Base-by-base conservation (phyloP, 2,329 filamentous ascomycete genomes). In the Phialophora tarda region DNA sequence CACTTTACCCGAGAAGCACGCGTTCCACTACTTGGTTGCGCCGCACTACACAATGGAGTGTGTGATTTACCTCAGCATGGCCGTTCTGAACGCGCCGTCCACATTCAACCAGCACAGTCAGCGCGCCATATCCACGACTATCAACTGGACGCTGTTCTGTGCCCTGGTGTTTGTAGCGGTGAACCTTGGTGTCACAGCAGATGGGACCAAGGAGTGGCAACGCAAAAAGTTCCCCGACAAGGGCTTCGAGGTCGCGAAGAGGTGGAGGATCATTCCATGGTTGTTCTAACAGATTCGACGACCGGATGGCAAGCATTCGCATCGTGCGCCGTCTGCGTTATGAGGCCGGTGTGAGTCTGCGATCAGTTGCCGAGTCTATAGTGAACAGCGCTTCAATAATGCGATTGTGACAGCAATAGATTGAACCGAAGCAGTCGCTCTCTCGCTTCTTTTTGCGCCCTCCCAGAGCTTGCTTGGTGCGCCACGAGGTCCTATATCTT, bases 1-100 rank as follows among this genome's bases (percentile, higher is more conserved):
- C 78, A 91, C 90, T 11, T 83, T 98, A 26, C 94, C 94, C 0
- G 81, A 84, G 2, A 84, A 90, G 66, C 88, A 89, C 2, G 79
- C 90, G 64, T 99, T 98, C 77, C 82, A 82, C 53, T 82, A 83
- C 64, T 78, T 96, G 24, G 79, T 97, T 47, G 96, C 91, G 73
- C 93, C 95, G 21, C 95, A 99, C 79, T 99, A 98, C 78, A 91
- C 91, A 3, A 92, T 90, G 74, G 95, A 98, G 80, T 93, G 91
- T 75, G 76, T 90, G 48, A 87, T 97, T 65, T 98, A 99, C 76
- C 75, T 93, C 23, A 85, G 89, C n/a, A 79, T 99, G 70, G 86
- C 92, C 2, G 79, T 95, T 54, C 77, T 90, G 47, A 88, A 89
- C 32, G 92, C 93, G 0, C 93, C 93, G 0, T 73, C 79, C 7